Conservation (phyloP, 345 rosid species). For the Eucalyptus erythrocorys region DNA sequence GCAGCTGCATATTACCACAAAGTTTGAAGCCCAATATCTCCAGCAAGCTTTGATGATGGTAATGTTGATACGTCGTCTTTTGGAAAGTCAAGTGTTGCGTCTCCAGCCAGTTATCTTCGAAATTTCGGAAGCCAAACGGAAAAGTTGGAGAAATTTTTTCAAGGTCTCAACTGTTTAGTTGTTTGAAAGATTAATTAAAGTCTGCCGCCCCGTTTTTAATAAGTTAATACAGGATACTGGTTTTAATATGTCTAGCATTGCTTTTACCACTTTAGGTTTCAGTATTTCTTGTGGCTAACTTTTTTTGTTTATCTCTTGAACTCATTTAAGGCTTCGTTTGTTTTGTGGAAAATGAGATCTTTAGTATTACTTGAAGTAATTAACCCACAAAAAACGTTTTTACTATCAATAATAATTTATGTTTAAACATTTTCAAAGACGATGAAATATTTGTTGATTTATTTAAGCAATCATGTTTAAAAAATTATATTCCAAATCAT, state of each 20-base stretch:
- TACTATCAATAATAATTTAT: neutral
- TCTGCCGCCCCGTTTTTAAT: neutral
- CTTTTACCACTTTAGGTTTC: neutral
- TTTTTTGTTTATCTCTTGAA: neutral
- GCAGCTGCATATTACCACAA: neutral
- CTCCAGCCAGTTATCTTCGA: neutral
- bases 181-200: neutral
- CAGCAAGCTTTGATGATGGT: neutral
- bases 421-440: too few relatives aligned
- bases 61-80: neutral
- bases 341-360: rapidly evolving
- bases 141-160: neutral
- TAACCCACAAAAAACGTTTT: neutral
- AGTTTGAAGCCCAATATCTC: too few relatives aligned
- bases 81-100: neutral
- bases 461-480: neutral
- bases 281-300: neutral
- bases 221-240: neutral
- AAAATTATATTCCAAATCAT: neutral
- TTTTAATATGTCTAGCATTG: neutral
- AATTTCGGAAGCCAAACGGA: neutral
- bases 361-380: neutral
- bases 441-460: too few relatives aligned
- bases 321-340: neutral
- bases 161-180: neutral